Conservation (phyloP, 2,329 filamentous ascomycete species). For the Clarireedia paspali region DNA sequence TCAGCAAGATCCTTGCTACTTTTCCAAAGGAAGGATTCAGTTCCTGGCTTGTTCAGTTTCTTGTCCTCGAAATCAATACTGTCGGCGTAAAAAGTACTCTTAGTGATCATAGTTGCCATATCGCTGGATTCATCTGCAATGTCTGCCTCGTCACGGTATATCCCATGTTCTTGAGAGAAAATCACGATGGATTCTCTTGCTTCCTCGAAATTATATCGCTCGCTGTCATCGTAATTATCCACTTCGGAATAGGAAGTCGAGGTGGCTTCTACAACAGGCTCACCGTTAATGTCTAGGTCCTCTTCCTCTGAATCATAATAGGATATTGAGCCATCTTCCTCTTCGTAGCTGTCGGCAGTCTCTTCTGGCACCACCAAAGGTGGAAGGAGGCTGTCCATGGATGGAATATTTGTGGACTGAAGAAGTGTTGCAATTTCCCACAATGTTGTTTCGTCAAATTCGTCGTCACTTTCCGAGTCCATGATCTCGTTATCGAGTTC, state of each 20-base stretch:
- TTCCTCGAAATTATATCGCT: background rate
- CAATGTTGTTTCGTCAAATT: conserved; percentile 53
- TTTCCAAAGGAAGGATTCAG: conserved; percentile 17
- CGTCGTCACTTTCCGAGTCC: conserved; percentile 28
- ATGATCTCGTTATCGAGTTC: conserved; percentile 28
- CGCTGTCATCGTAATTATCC: background rate
- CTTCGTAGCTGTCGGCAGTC: conserved; percentile 18
- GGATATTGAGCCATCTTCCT: conserved; percentile 11
- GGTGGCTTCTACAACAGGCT: background rate
- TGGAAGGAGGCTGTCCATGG: conserved; percentile 43
- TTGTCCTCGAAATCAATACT: too few species aligned
- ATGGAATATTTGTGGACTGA: conserved; percentile 43
- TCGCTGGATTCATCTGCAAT: background rate
- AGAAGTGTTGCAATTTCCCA: conserved; percentile 58
- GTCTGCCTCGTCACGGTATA: background rate
- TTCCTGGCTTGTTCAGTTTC: background rate
- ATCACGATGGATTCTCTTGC: background rate
- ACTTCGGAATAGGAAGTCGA: background rate
- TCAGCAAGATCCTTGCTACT: background rate
- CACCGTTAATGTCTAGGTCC: background rate
- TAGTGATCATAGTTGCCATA: background rate
- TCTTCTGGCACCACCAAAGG: background rate
- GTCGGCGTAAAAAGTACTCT: too few species aligned
- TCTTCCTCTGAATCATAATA: conserved; percentile 13
- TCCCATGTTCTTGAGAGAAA: background rate